Percentiles rank a stretch among this genome's conserved stretches.
Evolutionary conservation across 2,329 filamentous ascomycete species (phyloP).

Genomic region (Zasmidium angulare): DNA sequence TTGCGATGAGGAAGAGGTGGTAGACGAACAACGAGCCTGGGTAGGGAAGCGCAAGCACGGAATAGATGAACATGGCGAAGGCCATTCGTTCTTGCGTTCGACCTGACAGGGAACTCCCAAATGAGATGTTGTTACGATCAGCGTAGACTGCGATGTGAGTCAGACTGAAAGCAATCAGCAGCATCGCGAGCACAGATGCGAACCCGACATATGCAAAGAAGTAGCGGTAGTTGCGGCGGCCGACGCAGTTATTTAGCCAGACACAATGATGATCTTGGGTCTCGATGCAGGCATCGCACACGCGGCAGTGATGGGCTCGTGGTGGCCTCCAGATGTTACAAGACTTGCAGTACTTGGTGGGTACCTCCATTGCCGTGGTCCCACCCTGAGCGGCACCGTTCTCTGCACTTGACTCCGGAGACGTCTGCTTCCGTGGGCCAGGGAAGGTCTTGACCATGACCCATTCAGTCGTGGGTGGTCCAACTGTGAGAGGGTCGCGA

Average conservation of each 20-base stretch:
- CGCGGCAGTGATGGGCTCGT: slow-evolving; percentile 90
- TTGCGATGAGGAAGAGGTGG: slow-evolving; percentile 84
- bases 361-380: slow-evolving; percentile 87
- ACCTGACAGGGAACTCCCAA: slow-evolving; percentile 58
- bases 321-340: slow-evolving; percentile 97
- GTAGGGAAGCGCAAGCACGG: slow-evolving; percentile 72
- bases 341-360: slow-evolving; percentile 96
- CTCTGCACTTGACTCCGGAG: slow-evolving; percentile 15
- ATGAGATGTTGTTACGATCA: slow-evolving; percentile 62
- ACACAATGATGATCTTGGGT: slow-evolving; percentile 98
- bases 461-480: slow-evolving; percentile 90
- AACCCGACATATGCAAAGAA: slow-evolving; percentile 90
- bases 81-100: slow-evolving; percentile 32
- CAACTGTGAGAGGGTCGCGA: slow-evolving; percentile 72
- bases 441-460: slow-evolving; percentile 63
- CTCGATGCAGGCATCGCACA: slow-evolving; percentile 96
- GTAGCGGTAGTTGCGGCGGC: slow-evolving; percentile 94
- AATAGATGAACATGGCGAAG: slow-evolving; percentile 87
- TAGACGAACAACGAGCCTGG: slow-evolving; percentile 82
- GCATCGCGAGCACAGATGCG: slow-evolving; percentile 72
- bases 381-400: slow-evolving; percentile 36
- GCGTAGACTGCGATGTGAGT: slow-evolving; percentile 76
- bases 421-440: slow-evolving; percentile 7
- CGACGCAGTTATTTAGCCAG: slow-evolving; percentile 98
- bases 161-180: slow-evolving; percentile 74